Conservation (phyloP, 331 rosid genomes). For the Quercus lobata region DNA sequence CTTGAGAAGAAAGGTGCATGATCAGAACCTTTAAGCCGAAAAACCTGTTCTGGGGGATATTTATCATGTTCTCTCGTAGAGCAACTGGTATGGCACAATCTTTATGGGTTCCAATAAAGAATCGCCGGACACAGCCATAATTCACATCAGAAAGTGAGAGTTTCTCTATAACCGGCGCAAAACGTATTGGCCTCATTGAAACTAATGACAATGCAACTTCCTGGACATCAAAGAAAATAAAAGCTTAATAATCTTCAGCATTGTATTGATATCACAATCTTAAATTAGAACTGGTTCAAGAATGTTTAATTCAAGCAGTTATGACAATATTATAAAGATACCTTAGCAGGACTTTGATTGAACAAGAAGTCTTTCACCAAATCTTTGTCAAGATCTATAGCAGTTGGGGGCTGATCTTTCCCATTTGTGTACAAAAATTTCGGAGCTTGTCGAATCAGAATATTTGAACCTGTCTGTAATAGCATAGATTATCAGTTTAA, state of each 20-base stretch:
- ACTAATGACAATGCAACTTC: conserved; percentile 90
- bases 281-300: background rate
- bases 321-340: conserved; percentile 7
- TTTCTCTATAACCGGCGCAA: conserved; percentile 80
- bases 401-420: conserved; percentile 76
- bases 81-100: conserved; percentile 76
- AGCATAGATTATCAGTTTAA: background rate
- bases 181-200: conserved; percentile 85
- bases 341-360: conserved; percentile 89
- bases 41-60: conserved; percentile 72
- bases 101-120: conserved; percentile 70
- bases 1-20: conserved; percentile 96
- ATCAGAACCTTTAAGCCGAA: conserved; percentile 76
- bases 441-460: conserved; percentile 87
- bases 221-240: conserved; percentile 30
- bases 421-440: conserved; percentile 79
- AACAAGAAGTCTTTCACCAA: conserved; percentile 76
- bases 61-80: conserved; percentile 69
- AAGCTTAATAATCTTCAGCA: no score
- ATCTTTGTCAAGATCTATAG: conserved; percentile 74
- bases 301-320: background rate
- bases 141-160: conserved; percentile 63
- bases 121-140: conserved; percentile 72
- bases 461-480: conserved; percentile 71
- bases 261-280: background rate